Evolutionary conservation across 2,329 filamentous ascomycete genomes (phyloP).

Genomic region (Canariomyces notabilis): DNA sequence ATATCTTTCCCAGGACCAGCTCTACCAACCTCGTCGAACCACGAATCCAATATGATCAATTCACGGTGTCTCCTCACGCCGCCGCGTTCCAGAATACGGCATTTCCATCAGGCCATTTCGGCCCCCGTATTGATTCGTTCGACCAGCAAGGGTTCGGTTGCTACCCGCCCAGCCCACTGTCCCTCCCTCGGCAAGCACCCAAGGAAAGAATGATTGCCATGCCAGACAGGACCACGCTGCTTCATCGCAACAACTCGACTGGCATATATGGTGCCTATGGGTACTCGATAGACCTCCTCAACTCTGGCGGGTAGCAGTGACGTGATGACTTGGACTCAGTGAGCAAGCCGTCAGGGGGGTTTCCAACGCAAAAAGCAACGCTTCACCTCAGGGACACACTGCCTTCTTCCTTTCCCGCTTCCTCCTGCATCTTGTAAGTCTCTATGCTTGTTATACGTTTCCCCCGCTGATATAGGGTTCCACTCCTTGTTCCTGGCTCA

Average conservation of each 20-base stretch:
- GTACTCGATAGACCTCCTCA: constrained; percentile 3
- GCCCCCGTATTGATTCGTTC: not conserved
- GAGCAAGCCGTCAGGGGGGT: not conserved
- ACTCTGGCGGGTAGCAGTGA: not conserved
- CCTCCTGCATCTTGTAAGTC: not conserved
- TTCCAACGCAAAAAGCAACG: not conserved
- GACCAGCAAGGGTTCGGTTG: not conserved
- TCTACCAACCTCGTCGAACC: constrained; percentile 3
- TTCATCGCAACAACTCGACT: not conserved
- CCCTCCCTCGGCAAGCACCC: constrained; percentile 2
- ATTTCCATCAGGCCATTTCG: constrained; percentile 6
- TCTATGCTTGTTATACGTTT: not conserved
- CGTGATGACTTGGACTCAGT: not conserved
- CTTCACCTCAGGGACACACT: not conserved
- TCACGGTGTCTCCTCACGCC: constrained; percentile 3
- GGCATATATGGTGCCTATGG: constrained; percentile 5
- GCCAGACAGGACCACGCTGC: not conserved
- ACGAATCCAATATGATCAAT: constrained; percentile 4
- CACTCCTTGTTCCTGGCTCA: not conserved
- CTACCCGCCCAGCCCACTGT: constrained; percentile 5
- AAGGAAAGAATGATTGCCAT: not conserved
- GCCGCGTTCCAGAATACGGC: not conserved
- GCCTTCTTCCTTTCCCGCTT: not conserved
- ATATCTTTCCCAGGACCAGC: not conserved
- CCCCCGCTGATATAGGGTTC: not conserved